Base-by-base conservation (phyloP, 768 basidiomycete species). In the Candolleomyces efflorescens region DNA sequence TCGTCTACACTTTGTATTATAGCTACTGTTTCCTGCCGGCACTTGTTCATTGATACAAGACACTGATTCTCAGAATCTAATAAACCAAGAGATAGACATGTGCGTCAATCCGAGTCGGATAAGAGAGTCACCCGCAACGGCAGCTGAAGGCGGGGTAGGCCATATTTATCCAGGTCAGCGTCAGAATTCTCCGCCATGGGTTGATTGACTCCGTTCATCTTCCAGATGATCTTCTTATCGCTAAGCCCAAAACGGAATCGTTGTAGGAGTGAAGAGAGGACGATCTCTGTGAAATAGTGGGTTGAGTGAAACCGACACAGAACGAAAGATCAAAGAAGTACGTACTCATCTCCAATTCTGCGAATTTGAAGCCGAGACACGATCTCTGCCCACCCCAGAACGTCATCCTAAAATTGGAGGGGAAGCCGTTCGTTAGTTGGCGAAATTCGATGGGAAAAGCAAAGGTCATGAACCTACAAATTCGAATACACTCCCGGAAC, bases 311-410 rank as follows among this genome's bases (percentile, higher is more conserved):
- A 41, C 22, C 44, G 15, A 22, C 15, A 3, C 4, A 7, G 10
- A 18, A 9, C 24, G 24, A 26, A 13, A n/a, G 15, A 10, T 43
- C 13, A 51, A 23, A 43, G 26, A 7, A 7, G 24, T 6, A 72
- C 73, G 22, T 54, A 76, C 77, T 78, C 67, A 75, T 76, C 59
- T 76, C 76, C 11, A 79, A 62, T 59, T 75, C 71, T 1, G 76
- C 69, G 62, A 76, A 77, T 56, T 77, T 76, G 68, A 77, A 78
- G 49, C 77, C 77, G 18, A 56, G 38, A 24, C 22, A 68, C 64
- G 60, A 55, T 53, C 64, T 54, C 62, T 65, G 54, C 1, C 36
- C 24, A 27, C 46, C 55, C 3, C 17, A 48, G 48, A 56, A 56
- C 3, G 55, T 39, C 55, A 56, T 56, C 20, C 55, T 56, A 41